Conservation (phyloP, 2,329 filamentous ascomycete genomes). For the Aureobasidium sp. region DNA sequence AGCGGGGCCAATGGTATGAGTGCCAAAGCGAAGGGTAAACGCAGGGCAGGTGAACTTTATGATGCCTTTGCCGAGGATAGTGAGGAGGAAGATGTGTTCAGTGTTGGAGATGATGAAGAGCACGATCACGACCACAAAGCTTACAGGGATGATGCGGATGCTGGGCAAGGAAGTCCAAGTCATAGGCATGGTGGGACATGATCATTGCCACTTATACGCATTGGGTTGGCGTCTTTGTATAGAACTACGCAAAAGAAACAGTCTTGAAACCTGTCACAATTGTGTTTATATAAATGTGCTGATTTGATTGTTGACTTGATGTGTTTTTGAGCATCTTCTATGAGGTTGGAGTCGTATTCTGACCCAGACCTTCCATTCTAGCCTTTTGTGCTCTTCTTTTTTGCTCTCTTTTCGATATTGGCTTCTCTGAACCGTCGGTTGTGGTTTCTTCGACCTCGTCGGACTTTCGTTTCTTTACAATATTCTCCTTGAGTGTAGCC, state of each 20-base stretch:
- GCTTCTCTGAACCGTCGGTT: conserved; percentile 16
- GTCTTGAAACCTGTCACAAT: no score
- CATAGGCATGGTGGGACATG: neutral
- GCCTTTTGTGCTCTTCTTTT: conserved; percentile 18
- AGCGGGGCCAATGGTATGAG: conserved; percentile 29
- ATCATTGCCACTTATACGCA: conserved; percentile 15
- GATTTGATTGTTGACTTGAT: neutral
- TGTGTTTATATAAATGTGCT: no score
- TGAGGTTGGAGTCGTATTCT: neutral
- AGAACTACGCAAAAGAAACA: neutral
- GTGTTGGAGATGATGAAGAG: conserved; percentile 35
- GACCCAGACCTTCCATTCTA: conserved; percentile 1
- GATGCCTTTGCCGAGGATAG: conserved; percentile 95
- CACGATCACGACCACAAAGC: conserved; percentile 29
- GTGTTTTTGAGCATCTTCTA: neutral
- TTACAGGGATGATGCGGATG: conserved; percentile 18
- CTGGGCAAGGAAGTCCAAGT: conserved; percentile 1
- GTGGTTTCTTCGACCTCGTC: conserved; percentile 15
- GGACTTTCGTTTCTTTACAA: conserved; percentile 21
- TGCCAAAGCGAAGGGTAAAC: conserved; percentile 40
- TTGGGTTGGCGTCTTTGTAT: conserved; percentile 14
- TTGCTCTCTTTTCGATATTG: conserved; percentile 20
- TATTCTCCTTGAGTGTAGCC: neutral
- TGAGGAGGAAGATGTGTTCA: conserved; percentile 48
- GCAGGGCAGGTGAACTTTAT: conserved; percentile 81